Evolutionary conservation across 805 yeast species (phyloP).

Genomic region (Spathaspora passalidarum): DNA sequence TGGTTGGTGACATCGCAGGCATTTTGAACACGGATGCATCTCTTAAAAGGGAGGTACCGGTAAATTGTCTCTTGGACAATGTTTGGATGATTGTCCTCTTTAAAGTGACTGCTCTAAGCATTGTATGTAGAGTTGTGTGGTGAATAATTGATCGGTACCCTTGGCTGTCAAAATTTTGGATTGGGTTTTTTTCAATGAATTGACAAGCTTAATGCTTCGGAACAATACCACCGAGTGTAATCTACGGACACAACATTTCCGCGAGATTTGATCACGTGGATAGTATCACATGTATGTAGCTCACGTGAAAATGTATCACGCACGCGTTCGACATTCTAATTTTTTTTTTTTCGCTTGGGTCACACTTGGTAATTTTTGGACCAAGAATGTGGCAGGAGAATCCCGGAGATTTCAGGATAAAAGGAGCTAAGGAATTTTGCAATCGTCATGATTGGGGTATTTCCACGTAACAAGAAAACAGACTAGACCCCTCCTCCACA

Average conservation of each 20-base stretch:
- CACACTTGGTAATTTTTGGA: not conserved
- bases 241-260: slow-evolving; percentile 2
- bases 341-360: not conserved
- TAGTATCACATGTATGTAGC: not conserved
- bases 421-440: not conserved
- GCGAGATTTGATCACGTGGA: not conserved
- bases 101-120: slow-evolving; percentile 8
- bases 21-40: slow-evolving; percentile 61
- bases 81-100: slow-evolving; percentile 2
- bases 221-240: not conserved
- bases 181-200: not conserved
- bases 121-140: not conserved
- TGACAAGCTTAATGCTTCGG: not conserved
- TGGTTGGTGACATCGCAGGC: slow-evolving; percentile 99
- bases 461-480: not conserved
- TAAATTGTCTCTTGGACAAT: slow-evolving; percentile 5
- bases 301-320: not conserved
- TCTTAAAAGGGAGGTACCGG: slow-evolving; percentile 4
- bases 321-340: not conserved
- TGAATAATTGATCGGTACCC: not conserved
- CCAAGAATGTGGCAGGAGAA: not conserved
- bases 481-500: too few relatives aligned
- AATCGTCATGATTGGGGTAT: not conserved
- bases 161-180: not conserved
- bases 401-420: not conserved